Evolutionary conservation across 805 yeast genomes (phyloP).

Genomic region (Pichia paraexigua): DNA sequence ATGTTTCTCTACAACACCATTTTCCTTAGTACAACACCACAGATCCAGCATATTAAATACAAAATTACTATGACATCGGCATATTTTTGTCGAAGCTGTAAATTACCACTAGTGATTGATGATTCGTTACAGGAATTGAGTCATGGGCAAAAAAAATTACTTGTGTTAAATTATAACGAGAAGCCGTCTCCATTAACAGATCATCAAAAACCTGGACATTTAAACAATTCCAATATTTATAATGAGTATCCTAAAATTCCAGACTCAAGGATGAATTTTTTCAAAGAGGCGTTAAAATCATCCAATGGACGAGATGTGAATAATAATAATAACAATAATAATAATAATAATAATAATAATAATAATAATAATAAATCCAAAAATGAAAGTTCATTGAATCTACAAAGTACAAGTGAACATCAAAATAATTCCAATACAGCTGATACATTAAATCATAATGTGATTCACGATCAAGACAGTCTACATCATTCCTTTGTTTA

Average conservation of each 20-base stretch:
- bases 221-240: slow-evolving; percentile 12
- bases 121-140: slow-evolving; percentile 44
- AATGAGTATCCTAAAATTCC: slow-evolving; percentile 30
- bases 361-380: background rate
- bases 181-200: slow-evolving; percentile 11
- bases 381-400: background rate
- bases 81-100: slow-evolving; percentile 52
- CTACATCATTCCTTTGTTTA: slow-evolving; percentile 11
- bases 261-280: slow-evolving; percentile 31
- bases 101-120: slow-evolving; percentile 49
- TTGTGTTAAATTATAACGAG: slow-evolving; percentile 31
- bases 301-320: slow-evolving; percentile 9
- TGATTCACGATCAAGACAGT: background rate
- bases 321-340: background rate
- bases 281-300: slow-evolving; percentile 26
- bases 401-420: background rate
- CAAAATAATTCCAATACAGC: background rate
- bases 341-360: no score
- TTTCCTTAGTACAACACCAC: no score
- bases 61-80: background rate
- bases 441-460: background rate
- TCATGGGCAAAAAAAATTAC: slow-evolving; percentile 46
- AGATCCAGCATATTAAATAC: no score
- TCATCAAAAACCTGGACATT: background rate
- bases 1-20: no score